These are phyloP conservation scores for Leishmania major DNA, from an alignment of 208 protist species.

Conservation along the genomic window DNA sequence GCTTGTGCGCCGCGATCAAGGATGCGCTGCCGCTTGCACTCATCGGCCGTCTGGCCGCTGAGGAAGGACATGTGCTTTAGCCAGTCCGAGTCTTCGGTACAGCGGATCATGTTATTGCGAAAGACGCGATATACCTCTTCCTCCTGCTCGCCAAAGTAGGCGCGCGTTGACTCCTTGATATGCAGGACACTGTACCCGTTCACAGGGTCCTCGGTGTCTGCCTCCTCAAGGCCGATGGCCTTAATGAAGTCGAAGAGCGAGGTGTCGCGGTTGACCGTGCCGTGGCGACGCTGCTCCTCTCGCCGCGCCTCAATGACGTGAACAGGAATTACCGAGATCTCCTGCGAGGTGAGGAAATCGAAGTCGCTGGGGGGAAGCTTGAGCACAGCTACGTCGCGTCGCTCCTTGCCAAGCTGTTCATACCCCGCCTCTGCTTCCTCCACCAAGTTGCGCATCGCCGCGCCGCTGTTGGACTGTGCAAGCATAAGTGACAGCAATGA, in stretches of 20 bases:
- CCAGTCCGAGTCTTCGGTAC: conserved; percentile 40
- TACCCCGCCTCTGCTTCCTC: conserved; percentile 38
- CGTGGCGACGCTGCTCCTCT: conserved; percentile 33
- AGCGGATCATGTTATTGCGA: conserved; percentile 33
- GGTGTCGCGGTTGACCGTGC: conserved; percentile 28
- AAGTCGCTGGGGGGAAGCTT: conserved; percentile 31
- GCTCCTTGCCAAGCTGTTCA: neutral
- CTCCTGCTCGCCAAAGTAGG: conserved; percentile 67
- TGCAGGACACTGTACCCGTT: conserved; percentile 36
- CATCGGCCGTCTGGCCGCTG: conserved; percentile 21
- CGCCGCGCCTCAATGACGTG: conserved; percentile 44
- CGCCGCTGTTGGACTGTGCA: neutral
- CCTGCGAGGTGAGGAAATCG: conserved; percentile 53
- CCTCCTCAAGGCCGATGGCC: conserved; percentile 38
- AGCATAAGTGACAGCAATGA: neutral
- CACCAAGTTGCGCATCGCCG: conserved; percentile 10
- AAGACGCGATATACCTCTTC: conserved; percentile 56
- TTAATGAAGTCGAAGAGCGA: conserved; percentile 45
- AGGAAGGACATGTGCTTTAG: conserved; percentile 46
- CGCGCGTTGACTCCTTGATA: conserved; percentile 30
- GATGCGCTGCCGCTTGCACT: conserved; percentile 34
- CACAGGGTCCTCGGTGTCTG: conserved; percentile 45
- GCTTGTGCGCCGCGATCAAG: conserved; percentile 18
- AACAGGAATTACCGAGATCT: conserved; percentile 32
- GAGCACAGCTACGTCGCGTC: neutral